Percentiles rank a stretch among this genome's conserved stretches.
Evolutionary conservation across 2,329 filamentous ascomycete species (phyloP).

Genomic region (Apiospora kogelbergensis): DNA sequence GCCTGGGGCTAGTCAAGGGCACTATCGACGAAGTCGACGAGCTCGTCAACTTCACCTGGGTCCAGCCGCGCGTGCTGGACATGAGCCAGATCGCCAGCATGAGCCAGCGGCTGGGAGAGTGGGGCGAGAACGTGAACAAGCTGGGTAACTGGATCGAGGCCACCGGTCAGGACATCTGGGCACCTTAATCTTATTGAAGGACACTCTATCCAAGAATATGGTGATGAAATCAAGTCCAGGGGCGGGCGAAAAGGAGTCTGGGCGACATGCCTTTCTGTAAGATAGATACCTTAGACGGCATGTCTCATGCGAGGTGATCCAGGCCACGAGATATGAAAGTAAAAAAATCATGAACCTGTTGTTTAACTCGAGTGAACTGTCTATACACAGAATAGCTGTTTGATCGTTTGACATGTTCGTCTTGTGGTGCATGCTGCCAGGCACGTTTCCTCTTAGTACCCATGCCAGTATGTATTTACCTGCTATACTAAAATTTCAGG

Average conservation of each 20-base stretch:
- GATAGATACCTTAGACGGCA: slow-evolving; percentile 16
- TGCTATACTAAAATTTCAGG: neutral
- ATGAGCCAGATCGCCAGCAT: slow-evolving; percentile 94
- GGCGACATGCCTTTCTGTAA: slow-evolving; percentile 14
- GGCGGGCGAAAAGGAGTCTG: slow-evolving; percentile 12
- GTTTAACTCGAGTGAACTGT: neutral
- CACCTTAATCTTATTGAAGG: slow-evolving; percentile 54
- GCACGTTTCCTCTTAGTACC: neutral
- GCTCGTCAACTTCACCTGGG: slow-evolving; percentile 95
- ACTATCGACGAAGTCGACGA: slow-evolving; percentile 96
- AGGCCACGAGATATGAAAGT: slow-evolving; percentile 7
- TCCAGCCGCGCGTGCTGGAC: slow-evolving; percentile 96
- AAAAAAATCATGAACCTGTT: neutral
- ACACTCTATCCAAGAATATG: neutral
- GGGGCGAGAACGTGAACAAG: slow-evolving; percentile 94
- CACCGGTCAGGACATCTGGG: slow-evolving; percentile 94
- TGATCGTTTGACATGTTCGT: neutral
- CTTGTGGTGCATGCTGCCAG: neutral
- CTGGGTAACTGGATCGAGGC: slow-evolving; percentile 96
- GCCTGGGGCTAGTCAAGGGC: slow-evolving; percentile 82
- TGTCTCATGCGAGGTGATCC: slow-evolving; percentile 4
- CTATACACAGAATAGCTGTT: neutral
- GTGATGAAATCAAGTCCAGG: neutral
- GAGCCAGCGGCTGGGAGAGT: slow-evolving; percentile 83
- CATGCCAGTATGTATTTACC: neutral